A percentile compares a stretch with the other conserved stretches of the same genome.
Conservation (phyloP, 176 grass and related monocot species). For the Carex parvula region DNA sequence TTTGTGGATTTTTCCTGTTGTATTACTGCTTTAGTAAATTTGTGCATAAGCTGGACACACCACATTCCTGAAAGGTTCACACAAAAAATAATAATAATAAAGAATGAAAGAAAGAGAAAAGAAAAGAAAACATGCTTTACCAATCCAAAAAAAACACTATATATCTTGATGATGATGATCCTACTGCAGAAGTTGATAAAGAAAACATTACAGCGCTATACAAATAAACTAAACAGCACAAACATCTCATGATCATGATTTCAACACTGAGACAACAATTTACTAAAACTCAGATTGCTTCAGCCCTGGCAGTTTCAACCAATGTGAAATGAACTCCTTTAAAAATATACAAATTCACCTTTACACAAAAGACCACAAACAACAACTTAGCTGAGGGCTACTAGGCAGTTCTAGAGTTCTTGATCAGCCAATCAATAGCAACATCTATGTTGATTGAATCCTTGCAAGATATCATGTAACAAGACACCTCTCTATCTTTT, state of each 20-base stretch:
- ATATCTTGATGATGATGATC: slow-evolving; percentile 14
- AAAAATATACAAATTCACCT: slow-evolving; percentile 34
- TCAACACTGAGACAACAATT: slow-evolving; percentile 28
- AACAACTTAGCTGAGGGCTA: slow-evolving; percentile 19
- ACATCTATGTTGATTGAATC: slow-evolving; percentile 92
- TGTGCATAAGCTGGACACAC: not conserved
- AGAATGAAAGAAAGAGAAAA: not conserved
- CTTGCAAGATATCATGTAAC: slow-evolving; percentile 99
- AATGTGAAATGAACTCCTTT: slow-evolving; percentile 26
- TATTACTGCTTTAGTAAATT: not conserved
- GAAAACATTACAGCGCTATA: slow-evolving; percentile 41
- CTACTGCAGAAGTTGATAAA: not conserved
- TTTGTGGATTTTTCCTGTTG: not conserved
- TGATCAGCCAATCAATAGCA: slow-evolving; percentile 98
- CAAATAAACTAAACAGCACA: slow-evolving; percentile 38
- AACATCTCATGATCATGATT: slow-evolving; percentile 24
- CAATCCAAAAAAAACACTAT: not conserved
- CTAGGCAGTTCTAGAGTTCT: slow-evolving; percentile 79
- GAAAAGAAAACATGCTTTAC: not conserved
- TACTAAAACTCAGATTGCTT: slow-evolving; percentile 34
- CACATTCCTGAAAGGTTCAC: no score
- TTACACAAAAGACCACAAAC: slow-evolving; percentile 31
- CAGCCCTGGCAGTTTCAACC: slow-evolving; percentile 13
- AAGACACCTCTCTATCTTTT: slow-evolving; percentile 86
- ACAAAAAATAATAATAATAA: not conserved